Conservation (phyloP, 2,329 filamentous ascomycete species). For the Didymella glomerata region DNA sequence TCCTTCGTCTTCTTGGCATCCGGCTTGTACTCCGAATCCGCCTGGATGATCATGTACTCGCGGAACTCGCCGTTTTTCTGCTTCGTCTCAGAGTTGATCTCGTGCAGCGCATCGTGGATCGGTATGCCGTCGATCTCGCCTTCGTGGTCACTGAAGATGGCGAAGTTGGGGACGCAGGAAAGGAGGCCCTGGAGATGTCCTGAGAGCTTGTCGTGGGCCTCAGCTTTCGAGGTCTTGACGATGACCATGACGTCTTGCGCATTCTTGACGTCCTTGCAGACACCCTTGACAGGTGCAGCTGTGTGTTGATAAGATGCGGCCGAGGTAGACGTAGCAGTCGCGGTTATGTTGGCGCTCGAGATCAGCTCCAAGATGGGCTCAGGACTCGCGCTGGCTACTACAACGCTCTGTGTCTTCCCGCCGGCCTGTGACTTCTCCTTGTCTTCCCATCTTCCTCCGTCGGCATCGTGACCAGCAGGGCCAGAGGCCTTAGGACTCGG, state of each 20-base stretch:
- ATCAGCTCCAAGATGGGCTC: conserved; percentile 17
- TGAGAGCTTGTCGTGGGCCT: conserved; percentile 64
- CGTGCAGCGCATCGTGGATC: conserved; percentile 60
- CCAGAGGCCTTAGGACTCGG: conserved; percentile 19
- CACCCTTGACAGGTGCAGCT: conserved; percentile 11
- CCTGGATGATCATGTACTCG: conserved; percentile 59
- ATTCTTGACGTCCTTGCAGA: conserved; percentile 41
- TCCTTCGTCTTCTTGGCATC: conserved; percentile 56
- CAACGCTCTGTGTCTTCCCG: not conserved
- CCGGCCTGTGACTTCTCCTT: conserved; percentile 19
- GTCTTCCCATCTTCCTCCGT: conserved; percentile 34
- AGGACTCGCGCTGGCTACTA: conserved; percentile 5
- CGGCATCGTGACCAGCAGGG: conserved; percentile 27
- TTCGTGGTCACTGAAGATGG: conserved; percentile 67
- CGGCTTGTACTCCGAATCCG: conserved; percentile 54
- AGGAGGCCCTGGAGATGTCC: conserved; percentile 64
- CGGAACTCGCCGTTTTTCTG: conserved; percentile 58
- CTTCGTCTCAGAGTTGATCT: conserved; percentile 48
- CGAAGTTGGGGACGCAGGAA: conserved; percentile 63
- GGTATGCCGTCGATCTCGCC: conserved; percentile 60
- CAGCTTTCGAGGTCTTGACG: conserved; percentile 67
- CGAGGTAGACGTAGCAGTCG: conserved; percentile 6
- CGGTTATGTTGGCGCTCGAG: conserved; percentile 12
- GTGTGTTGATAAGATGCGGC: conserved; percentile 5
- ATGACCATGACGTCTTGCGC: conserved; percentile 64